These are phyloP conservation scores for Hemerocallis citrina DNA, from an alignment of 106 monocot species.

Conservation along the genomic window DNA sequence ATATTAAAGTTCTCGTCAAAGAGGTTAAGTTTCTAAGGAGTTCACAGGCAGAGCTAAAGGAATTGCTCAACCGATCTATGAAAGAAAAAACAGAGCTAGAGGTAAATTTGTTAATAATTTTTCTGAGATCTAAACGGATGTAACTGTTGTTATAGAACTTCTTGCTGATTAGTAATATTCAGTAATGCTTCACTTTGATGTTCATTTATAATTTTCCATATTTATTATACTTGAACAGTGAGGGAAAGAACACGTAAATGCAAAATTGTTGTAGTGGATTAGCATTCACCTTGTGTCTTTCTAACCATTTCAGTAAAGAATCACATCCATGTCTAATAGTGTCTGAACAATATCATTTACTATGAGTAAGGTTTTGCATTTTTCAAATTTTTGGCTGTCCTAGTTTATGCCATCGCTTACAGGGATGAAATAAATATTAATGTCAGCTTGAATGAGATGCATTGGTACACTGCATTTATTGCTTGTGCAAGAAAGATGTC, in stretches of 20 bases:
- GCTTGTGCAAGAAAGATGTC: too few relatives aligned
- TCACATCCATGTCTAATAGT: neutral
- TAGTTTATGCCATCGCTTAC: neutral
- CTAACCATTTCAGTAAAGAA: neutral
- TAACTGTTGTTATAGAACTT: too few relatives aligned
- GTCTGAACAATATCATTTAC: neutral
- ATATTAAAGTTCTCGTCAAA: conserved; percentile 74
- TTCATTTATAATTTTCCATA: too few relatives aligned
- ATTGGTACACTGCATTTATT: neutral
- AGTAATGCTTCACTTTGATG: too few relatives aligned
- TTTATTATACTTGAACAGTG: too few relatives aligned
- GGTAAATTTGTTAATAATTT: too few relatives aligned
- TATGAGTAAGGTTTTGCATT: neutral
- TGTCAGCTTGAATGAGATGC: neutral
- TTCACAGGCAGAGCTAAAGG: conserved; percentile 72
- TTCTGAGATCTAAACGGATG: too few relatives aligned
- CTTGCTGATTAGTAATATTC: too few relatives aligned
- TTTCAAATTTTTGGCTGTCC: neutral
- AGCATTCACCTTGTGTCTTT: too few relatives aligned
- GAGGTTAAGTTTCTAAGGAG: conserved; percentile 75
- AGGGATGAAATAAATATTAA: neutral
- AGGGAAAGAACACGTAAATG: too few relatives aligned
- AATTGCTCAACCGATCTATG: conserved; percentile 40
- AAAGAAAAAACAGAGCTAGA: conserved; percentile 66
- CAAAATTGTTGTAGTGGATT: too few relatives aligned